phyloP scores from a whole-genome alignment of 1,284 basidiomycete genomes.

The Ustilago crameri region DNA sequence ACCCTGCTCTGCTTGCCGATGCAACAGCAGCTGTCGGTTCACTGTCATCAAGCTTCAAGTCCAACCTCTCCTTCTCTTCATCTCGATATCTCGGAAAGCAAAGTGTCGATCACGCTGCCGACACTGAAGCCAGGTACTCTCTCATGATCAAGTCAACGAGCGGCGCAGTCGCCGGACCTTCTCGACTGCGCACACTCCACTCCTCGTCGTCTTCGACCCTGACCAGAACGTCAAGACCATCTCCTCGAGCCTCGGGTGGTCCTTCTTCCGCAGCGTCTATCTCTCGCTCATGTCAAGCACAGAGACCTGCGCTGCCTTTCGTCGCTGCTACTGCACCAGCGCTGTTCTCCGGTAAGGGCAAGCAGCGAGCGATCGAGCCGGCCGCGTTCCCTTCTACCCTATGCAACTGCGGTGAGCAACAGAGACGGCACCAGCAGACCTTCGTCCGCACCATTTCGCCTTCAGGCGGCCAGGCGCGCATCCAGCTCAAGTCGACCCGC shows the following conservation, averaged over 20 bases:
- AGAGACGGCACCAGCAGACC: slow-evolving; percentile 28
- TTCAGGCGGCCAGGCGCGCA: slow-evolving; percentile 32
- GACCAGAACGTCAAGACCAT: neutral
- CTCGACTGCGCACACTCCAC: slow-evolving; percentile 24
- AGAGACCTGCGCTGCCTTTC: neutral
- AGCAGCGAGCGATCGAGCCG: slow-evolving; percentile 20
- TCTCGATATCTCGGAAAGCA: too few relatives aligned
- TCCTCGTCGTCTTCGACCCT: slow-evolving; percentile 1
- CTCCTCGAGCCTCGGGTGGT: neutral
- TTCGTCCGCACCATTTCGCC: slow-evolving; percentile 46
- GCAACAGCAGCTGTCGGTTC: too few relatives aligned
- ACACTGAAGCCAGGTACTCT: too few relatives aligned
- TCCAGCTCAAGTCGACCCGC: slow-evolving; percentile 42
- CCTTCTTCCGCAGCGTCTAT: slow-evolving; percentile 1
- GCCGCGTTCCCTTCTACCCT: neutral
- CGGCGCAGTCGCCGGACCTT: slow-evolving; percentile 41
- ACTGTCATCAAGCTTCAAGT: too few relatives aligned
- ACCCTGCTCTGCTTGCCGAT: neutral
- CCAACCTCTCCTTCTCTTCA: too few relatives aligned
- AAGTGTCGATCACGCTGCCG: too few relatives aligned
- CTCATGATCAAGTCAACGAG: slow-evolving; percentile 34
- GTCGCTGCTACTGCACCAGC: neutral
- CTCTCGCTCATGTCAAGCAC: slow-evolving; percentile 4
- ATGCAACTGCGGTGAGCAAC: slow-evolving; percentile 14
- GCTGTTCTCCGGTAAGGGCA: slow-evolving; percentile 18